Base-by-base conservation (phyloP, 257 asterid genomes). In the Coffea eugenioides region DNA sequence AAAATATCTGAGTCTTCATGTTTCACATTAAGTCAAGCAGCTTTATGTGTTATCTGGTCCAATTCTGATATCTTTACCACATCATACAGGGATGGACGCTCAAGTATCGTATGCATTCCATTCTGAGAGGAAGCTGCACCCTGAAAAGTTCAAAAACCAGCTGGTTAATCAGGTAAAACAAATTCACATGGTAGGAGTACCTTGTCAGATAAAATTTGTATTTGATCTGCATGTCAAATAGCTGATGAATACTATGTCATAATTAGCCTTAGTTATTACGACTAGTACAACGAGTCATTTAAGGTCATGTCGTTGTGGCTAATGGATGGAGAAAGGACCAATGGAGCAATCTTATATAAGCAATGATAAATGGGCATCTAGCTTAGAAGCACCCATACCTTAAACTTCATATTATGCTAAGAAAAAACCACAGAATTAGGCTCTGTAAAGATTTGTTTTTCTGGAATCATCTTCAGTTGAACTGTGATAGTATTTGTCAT, bases 21-120 rank as follows among this genome's bases (percentile, higher is more conserved):
- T 48, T 61, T 48, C 23, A 79, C 23, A 1, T 0, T 34, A 20
- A 66, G 76, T 48, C 66, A 43, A 23, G 70, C 68, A 31, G 45
- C 64, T 31, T 74, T 70, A 6, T 56, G 6, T 34, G 57, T 34
- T 56, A 4, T 39, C 3, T 70, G 9, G 79, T 78, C 39, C 67
- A 41, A 4, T 39, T 54, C 49, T 83, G 52, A 64, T 77, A 74
- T 73, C 46, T 69, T 49, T 48, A 31, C 5, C 68, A 61, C 57
- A 57, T 65, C 80, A 80, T 80, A 45, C 89, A 94, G 98, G 98
- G 65, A 93, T 95, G 98, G 98, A 95, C 83, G 98, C 98, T 8
- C 98, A 95, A 84, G 97, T 91, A 75, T 95, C 98, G 43, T 93
- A 93, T 75, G 98, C 97, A 54, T 95, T 95, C 84, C 98, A 95